Conservation (phyloP, 805 yeast species). For the Maudiozyma serrabonitensis region DNA sequence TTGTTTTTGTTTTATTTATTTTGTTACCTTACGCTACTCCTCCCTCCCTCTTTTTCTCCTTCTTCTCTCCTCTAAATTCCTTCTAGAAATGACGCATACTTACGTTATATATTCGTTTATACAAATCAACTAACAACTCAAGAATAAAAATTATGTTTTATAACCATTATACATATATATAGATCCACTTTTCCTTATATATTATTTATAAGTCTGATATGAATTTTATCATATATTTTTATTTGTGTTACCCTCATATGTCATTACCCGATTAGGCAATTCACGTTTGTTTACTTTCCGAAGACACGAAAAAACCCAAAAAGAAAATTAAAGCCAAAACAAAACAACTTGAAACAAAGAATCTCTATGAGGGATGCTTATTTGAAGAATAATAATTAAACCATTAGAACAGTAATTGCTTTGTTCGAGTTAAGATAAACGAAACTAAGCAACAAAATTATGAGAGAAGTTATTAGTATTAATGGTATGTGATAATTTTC, state of each 20-base stretch:
- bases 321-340: neutral
- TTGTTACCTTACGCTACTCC: too few species aligned
- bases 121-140: neutral
- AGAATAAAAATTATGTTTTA: neutral
- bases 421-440: too few species aligned
- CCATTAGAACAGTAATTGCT: too few species aligned
- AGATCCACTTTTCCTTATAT: too few species aligned
- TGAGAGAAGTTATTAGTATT: slow-evolving; percentile 91
- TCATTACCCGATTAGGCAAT: neutral
- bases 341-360: neutral
- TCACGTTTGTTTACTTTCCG: neutral
- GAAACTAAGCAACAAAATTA: slow-evolving; percentile 16
- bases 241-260: neutral
- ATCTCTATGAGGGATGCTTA: too few species aligned
- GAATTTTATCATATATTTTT: neutral
- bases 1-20: too few species aligned
- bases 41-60: too few species aligned
- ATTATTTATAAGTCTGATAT: neutral
- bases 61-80: too few species aligned
- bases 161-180: too few species aligned
- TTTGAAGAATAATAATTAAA: too few species aligned
- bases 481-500: slow-evolving; percentile 30
- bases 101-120: neutral
- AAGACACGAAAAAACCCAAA: neutral
- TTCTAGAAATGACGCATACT: neutral